A percentile compares a stretch with the other conserved stretches of the same genome.
Conservation (phyloP, 2,329 filamentous ascomycete genomes). For the Fusarium illudens region DNA sequence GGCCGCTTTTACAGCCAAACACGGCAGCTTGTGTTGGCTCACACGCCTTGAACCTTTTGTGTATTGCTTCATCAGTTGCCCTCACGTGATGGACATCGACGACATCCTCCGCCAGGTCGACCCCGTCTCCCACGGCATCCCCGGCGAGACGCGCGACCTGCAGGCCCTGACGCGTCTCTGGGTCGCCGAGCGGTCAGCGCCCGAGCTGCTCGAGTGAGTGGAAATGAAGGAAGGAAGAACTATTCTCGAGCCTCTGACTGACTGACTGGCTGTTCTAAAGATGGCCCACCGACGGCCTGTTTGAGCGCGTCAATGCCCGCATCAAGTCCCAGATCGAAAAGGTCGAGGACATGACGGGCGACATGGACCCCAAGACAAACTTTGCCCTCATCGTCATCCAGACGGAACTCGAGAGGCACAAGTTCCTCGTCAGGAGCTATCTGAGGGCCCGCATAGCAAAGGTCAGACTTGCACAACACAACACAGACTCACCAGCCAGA, state of each 20-base stretch:
- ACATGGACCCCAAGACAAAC: slow-evolving; percentile 89
- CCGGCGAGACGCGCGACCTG: slow-evolving; percentile 75
- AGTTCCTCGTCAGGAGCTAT: slow-evolving; percentile 86
- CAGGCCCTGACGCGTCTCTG: slow-evolving; percentile 90
- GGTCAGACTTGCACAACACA: too few species aligned
- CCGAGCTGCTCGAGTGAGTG: slow-evolving; percentile 82
- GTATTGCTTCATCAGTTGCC: neutral
- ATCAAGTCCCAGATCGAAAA: slow-evolving; percentile 75
- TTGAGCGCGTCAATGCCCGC: slow-evolving; percentile 81
- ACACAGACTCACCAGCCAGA: neutral
- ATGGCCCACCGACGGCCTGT: slow-evolving; percentile 74
- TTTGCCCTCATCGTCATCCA: slow-evolving; percentile 95
- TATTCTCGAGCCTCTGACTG: neutral
- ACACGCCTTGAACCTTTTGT: neutral
- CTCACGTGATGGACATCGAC: slow-evolving; percentile 73
- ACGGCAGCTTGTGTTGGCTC: neutral
- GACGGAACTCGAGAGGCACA: slow-evolving; percentile 93
- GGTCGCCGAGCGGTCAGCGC: slow-evolving; percentile 89
- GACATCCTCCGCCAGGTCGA: slow-evolving; percentile 81
- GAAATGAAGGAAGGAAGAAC: neutral
- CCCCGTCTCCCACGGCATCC: slow-evolving; percentile 62
- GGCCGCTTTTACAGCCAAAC: neutral
- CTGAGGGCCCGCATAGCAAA: slow-evolving; percentile 88
- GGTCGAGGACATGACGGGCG: slow-evolving; percentile 80
- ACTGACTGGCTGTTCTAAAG: slow-evolving; percentile 49